A percentile compares a stretch with the other conserved stretches of the same genome.
Evolutionary conservation across 139 green algal genomes (phyloP).

Genomic region (Chlorella sorokiniana): DNA sequence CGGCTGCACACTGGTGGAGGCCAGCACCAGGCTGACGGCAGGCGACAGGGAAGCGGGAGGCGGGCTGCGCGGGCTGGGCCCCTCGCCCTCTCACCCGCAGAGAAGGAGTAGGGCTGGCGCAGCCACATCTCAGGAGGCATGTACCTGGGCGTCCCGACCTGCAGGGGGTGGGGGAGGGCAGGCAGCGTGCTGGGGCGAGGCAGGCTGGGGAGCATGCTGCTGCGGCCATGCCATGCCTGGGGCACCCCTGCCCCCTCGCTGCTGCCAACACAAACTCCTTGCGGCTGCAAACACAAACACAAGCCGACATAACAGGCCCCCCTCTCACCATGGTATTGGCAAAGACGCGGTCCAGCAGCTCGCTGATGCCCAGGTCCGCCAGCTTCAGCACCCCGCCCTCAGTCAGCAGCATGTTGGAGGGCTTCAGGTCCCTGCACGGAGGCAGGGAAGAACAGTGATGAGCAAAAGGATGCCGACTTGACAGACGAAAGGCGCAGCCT

Average conservation of each 20-base stretch:
- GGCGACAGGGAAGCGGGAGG: background rate
- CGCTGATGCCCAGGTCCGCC: conserved; percentile 85
- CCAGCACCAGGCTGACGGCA: background rate
- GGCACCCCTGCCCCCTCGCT: background rate
- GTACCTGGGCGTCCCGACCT: conserved; percentile 85
- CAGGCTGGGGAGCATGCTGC: background rate
- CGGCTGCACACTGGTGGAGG: background rate
- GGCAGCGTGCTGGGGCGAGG: background rate
- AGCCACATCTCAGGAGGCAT: conserved; percentile 88
- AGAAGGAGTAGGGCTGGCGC: conserved; percentile 80
- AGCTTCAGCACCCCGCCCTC: conserved; percentile 77
- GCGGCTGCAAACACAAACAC: background rate
- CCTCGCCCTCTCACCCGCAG: conserved; percentile 73
- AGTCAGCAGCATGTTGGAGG: conserved; percentile 76
- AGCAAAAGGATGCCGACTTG: background rate
- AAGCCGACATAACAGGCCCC: no score
- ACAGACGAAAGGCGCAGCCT: no score
- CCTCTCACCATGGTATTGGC: conserved; percentile 69
- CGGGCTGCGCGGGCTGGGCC: background rate
- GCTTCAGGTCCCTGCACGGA: conserved; percentile 13
- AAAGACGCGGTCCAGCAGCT: conserved; percentile 75
- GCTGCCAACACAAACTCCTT: background rate
- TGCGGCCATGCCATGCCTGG: background rate
- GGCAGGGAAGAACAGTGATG: background rate
- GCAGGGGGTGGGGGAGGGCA: background rate